Evolutionary conservation across 2,329 filamentous ascomycete species (phyloP).

Genomic region (Neofusicoccum sp.): DNA sequence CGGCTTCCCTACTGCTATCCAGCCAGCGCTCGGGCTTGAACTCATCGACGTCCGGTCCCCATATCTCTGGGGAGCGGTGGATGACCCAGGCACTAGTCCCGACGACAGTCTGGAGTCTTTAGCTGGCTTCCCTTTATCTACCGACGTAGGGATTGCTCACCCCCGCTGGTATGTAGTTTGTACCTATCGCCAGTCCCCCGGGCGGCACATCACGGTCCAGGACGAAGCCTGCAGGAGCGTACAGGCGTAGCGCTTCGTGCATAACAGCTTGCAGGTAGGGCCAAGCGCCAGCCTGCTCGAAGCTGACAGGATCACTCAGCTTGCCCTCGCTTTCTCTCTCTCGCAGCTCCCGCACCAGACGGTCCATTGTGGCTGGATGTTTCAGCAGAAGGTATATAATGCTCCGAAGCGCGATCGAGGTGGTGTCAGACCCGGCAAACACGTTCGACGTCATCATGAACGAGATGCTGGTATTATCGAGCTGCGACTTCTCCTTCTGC

Average conservation of each 20-base stretch:
- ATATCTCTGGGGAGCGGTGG: slow-evolving; percentile 24
- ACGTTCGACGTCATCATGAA: background rate
- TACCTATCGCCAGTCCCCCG: background rate
- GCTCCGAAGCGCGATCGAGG: slow-evolving; percentile 30
- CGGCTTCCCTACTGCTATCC: slow-evolving; percentile 15
- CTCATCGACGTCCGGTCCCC: slow-evolving; percentile 46
- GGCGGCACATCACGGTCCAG: background rate
- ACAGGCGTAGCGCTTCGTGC: slow-evolving; percentile 24
- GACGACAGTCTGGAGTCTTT: background rate
- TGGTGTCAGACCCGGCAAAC: slow-evolving; percentile 38
- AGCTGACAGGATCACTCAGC: slow-evolving; percentile 23
- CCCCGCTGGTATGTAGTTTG: background rate
- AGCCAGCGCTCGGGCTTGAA: slow-evolving; percentile 54
- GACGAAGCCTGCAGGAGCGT: slow-evolving; percentile 24
- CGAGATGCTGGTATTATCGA: background rate
- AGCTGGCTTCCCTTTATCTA: background rate
- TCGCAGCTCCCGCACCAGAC: slow-evolving; percentile 23
- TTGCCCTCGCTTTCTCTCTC: background rate
- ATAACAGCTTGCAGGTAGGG: slow-evolving; percentile 34
- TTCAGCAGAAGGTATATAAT: slow-evolving; percentile 40
- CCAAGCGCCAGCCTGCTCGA: slow-evolving; percentile 22
- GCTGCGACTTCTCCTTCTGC: background rate
- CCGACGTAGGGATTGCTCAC: background rate
- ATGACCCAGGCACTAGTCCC: background rate
- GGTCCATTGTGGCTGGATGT: slow-evolving; percentile 27